Percentiles rank a stretch among this genome's conserved stretches.
These are phyloP conservation scores for Stentor coeruleus DNA, from an alignment of 73 alveolate species.

Conservation along the genomic window DNA sequence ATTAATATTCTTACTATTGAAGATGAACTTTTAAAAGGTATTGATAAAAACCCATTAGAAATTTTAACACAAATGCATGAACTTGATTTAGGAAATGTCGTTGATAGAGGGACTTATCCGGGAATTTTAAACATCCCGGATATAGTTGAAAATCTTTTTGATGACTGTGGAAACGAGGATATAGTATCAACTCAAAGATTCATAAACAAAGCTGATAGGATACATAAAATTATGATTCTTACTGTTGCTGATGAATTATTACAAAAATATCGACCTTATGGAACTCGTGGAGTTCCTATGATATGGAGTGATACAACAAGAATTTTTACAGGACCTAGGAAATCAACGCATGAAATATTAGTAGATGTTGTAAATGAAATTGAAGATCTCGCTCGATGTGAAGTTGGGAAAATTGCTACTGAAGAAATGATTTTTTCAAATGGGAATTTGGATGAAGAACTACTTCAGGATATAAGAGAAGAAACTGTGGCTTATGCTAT, in stretches of 20 bases:
- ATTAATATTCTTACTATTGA: too few relatives aligned
- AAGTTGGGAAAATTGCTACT: background rate
- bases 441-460: background rate
- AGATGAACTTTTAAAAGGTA: background rate
- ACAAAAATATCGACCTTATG: background rate
- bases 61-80: background rate
- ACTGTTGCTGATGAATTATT: background rate
- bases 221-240: background rate
- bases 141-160: background rate
- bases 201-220: background rate
- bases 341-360: too few relatives aligned
- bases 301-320: background rate
- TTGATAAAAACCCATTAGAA: background rate
- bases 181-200: background rate
- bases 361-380: too few relatives aligned
- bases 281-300: background rate
- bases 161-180: background rate
- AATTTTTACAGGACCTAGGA: too few relatives aligned
- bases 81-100: background rate
- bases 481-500: background rate
- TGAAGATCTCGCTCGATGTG: background rate
- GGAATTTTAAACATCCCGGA: background rate
- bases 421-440: background rate
- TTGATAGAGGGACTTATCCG: background rate
- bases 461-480: background rate